These are phyloP conservation scores for Pythium folliculosum DNA, from an alignment of 352 stramenopile species.

Conservation along the genomic window DNA sequence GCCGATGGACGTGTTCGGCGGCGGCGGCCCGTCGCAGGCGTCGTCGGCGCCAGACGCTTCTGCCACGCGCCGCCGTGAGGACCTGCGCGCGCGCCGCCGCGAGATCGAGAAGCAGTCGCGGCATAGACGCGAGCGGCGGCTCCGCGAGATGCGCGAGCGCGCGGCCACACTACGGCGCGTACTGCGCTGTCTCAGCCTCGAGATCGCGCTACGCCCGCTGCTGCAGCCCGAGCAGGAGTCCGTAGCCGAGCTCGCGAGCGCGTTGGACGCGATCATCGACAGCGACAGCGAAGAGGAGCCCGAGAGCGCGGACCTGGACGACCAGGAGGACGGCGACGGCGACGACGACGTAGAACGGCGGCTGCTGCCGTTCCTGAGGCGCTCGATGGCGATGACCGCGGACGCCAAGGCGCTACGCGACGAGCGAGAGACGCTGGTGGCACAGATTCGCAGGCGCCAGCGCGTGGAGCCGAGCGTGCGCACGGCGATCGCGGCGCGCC, in stretches of 20 bases:
- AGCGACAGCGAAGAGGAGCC: not conserved
- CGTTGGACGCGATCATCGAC: not conserved
- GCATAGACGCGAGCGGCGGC: not conserved
- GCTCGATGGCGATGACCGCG: not conserved
- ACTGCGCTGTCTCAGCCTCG: not conserved
- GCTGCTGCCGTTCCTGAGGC: not conserved
- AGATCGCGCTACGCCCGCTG: not conserved
- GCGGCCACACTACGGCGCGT: not conserved
- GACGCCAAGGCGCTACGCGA: not conserved
- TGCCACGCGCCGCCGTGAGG: too few species aligned
- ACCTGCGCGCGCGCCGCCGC: too few species aligned
- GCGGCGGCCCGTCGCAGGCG: not conserved
- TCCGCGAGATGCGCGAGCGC: not conserved
- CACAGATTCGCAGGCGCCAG: not conserved
- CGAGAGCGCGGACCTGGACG: not conserved
- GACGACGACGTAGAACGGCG: not conserved
- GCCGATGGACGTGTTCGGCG: not conserved
- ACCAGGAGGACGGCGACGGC: not conserved
- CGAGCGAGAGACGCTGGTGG: not conserved
- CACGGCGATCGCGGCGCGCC: too few species aligned
- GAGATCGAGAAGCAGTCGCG: not conserved
- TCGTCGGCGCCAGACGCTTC: not conserved
- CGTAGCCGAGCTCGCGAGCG: not conserved
- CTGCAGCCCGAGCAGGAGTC: not conserved
- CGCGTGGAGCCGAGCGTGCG: not conserved